Evolutionary conservation across 164 flowering plant species (phyloP).

Genomic region (Magnolia kwangsiensis): DNA sequence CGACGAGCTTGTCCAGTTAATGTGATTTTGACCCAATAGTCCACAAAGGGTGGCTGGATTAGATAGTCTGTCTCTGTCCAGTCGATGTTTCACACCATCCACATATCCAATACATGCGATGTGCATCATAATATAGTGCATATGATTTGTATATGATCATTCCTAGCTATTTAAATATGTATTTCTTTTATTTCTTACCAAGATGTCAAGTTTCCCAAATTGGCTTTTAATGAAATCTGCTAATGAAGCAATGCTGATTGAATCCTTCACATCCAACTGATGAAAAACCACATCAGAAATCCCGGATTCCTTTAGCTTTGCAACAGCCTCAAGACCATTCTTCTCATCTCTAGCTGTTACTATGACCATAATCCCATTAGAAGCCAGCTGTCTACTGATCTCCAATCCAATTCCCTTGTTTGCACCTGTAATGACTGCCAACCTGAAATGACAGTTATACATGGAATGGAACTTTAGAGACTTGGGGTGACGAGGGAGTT

Average conservation of each 20-base stretch:
- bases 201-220: conserved; percentile 59
- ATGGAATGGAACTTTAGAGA: neutral
- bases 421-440: conserved; percentile 68
- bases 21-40: no score
- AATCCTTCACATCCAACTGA: conserved; percentile 56
- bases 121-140: no score
- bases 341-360: conserved; percentile 54
- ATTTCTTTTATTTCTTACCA: conserved; percentile 32
- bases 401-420: conserved; percentile 66
- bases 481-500: neutral
- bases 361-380: conserved; percentile 39
- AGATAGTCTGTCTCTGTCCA: no score
- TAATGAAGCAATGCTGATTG: conserved; percentile 36
- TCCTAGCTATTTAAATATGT: no score
- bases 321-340: conserved; percentile 46
- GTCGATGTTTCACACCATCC: no score
- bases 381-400: conserved; percentile 46
- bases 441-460: conserved; percentile 17
- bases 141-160: no score
- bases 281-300: conserved; percentile 48
- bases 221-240: conserved; percentile 37
- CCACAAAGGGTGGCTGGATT: no score
- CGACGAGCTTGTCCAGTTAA: no score
- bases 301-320: conserved; percentile 36
- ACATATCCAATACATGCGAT: no score